Base-by-base conservation (phyloP, 2,329 filamentous ascomycete genomes). In the Xylariaceae sp. region DNA sequence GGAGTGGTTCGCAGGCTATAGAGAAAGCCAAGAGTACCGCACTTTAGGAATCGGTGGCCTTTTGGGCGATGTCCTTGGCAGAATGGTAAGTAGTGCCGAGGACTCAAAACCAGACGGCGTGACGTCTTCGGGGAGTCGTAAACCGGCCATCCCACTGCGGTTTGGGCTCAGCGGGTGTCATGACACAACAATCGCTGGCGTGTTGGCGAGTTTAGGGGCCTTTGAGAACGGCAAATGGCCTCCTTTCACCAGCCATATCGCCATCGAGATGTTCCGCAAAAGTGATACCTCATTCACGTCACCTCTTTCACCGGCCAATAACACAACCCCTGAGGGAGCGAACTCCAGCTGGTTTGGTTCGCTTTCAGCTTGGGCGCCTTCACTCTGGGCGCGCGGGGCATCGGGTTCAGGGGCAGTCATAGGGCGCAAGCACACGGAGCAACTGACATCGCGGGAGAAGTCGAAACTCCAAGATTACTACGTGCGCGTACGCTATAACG, bases 1-100 rank as follows among this genome's bases (percentile, higher is more conserved):
- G 69, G 94, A 97, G 75, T 97, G 94, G 94, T 97, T 88, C 73
- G 78, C 83, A 17, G 93, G 94, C 2, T 97, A 95, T 73, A 81
- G 81, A 59, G 92, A 97, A 74, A 92, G 85, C 62, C 76, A 77
- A 48, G 94, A 97, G 74, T 97, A 96, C 75, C 88, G 93, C n/a
- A 84, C 82, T 64, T 80, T 97, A 2, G 94, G 93, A 2, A 94
- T 97, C 63, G 94, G 94, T 34, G 84, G 82, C 9, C 78, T 97
- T 8, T 79, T 96, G 70, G 93, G 92, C 35, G 93, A 97, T 74
- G 97, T 15, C 87, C 87, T 92, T 10, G 81, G 84, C 62, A 82
- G 88, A 50, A 92, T 92, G 88, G 84, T 89, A 34, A 79, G 81
- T 23, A 85, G 81, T 66, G 82, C 82, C n/a, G 83, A 88, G 69